Evolutionary conservation across 2,329 filamentous ascomycete genomes (phyloP), one percentile per base, ranked within the genome.

Genomic region (Diplocarpon rosae): DNA sequence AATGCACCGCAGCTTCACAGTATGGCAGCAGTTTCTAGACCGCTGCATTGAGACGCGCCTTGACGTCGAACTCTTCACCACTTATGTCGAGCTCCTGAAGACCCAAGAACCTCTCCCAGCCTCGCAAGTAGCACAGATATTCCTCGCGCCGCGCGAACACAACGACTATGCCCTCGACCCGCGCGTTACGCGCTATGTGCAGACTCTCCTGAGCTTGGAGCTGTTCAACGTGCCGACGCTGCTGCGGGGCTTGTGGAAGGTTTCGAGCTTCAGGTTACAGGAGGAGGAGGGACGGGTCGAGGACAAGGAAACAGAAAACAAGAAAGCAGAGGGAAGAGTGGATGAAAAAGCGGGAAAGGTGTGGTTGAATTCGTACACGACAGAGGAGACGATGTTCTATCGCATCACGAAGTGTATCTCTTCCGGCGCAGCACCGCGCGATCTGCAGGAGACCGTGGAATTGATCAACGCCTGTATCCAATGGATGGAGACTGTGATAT

Each of bases 401-500:
- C 50, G 57, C 14, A 42, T 60, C 16, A 55, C 57, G 31, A 61
- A 58, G 42, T 34, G 41, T 32, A 57, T 62, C 14, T 52, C 71
- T 1, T 67, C 74, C 38, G 74, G 70, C 0, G 63, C 59, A 1
- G 69, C 67, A 1, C 72, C 78, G 38, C 64, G 60, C 45, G 66
- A 65, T 17, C 56, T 63, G 13, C 60, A 67, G 24, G 69, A 73
- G n/a, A 73, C 71, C 0, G 53, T 78, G 8, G 65, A 70, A 15
- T 60, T 78, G 31, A 67, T 71, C 17, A 63, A 63, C 42, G 61
- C 71, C 35, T 67, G 76, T 45, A 71, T 71, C 15, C 66, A 67
- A 51, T 82, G 77, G 75, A 78, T 80, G 71, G 58, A 66, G 1
- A 59, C 78, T 14, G 77, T 78, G 51, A 68, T 72, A 32, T 63